Evolutionary conservation across 345 rosid species (phyloP).

Genomic region (Rhizophora apiculata): DNA sequence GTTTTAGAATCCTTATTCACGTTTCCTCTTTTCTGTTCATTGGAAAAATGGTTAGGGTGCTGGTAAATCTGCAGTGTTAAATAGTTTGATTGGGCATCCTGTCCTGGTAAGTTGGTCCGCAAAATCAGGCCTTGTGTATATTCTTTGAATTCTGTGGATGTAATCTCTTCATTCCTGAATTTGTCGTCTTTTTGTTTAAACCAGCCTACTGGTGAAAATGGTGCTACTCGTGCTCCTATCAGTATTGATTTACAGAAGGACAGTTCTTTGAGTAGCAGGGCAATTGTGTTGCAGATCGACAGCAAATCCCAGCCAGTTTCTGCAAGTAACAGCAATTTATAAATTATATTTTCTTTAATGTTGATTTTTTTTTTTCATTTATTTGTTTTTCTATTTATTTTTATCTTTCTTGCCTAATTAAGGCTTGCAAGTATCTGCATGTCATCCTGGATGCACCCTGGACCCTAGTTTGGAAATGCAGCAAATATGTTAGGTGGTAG

Average conservation of each 20-base stretch:
- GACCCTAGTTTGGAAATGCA: too few species aligned
- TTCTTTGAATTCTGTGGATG: conserved; percentile 4
- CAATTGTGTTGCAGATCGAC: conserved; percentile 78
- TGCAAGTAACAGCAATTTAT: conserved; percentile 56
- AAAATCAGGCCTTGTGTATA: too few species aligned
- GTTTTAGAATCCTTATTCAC: background rate
- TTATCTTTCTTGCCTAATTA: background rate
- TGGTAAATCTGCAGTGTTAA: conserved; percentile 90
- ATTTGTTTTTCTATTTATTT: background rate
- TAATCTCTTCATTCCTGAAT: conserved; percentile 14
- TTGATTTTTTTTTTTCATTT: background rate
- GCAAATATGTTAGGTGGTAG: too few species aligned
- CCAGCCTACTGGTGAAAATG: conserved; percentile 99
- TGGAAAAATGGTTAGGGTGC: conserved; percentile 60
- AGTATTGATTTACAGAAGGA: conserved; percentile 64
- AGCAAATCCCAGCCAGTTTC: conserved; percentile 89
- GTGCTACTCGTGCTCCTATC: conserved; percentile 97
- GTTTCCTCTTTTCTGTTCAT: background rate
- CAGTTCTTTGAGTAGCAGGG: conserved; percentile 64
- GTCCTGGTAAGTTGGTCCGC: conserved; percentile 63
- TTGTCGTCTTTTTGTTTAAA: conserved; percentile 1
- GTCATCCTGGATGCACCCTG: too few species aligned
- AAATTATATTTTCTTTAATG: background rate
- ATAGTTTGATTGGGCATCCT: conserved; percentile 96
- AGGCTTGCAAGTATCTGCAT: background rate